Base-by-base conservation (phyloP, 345 rosid genomes). In the Moricandia arvensis region DNA sequence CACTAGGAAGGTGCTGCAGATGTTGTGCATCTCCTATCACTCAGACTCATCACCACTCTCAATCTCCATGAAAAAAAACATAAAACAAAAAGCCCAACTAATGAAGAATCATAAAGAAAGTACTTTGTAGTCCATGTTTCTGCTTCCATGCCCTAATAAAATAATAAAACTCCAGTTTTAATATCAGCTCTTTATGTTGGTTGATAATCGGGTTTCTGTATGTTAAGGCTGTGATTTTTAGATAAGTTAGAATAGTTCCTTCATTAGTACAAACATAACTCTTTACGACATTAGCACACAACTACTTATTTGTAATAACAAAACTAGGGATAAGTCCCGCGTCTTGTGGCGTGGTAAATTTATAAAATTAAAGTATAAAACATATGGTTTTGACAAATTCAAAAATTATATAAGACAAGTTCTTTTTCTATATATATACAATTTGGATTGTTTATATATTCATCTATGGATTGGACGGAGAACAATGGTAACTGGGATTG, bases 21-120 rank as follows among this genome's bases (percentile, higher is more conserved):
- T 76, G 80, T 63, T 76, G 80, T 70, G 65, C 80, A 54, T 70
- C 80, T 18, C 60, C 75, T 30, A 76, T 70, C 70, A 63, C 21
- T 30, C 58, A 76, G 41, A 18, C 69, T 62, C 69, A 76, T 41
- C 79, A 24, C 26, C 45, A 30, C 57, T 63, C 71, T 63, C 75
- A 63, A 31, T 63, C 71, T 41, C 80, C 75, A 63, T 70, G 71
- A 75, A 34, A 15, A 27, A 34, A 59, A 21, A 21, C 11, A 67
- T 5, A 15, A 21, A 49, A 54, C 6, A 9, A 54, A 21, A 37
- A 67, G 61, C 31, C 49, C 51, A 21, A 45, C n/a, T 68, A 37
- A 7, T 21, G 4, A 59, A 10, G 4, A 67, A 24, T 4, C 31
- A 66, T 18, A 38, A 65, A 31, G 51, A 66, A 8, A 29, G 61